Evolutionary conservation across 2,329 filamentous ascomycete species (phyloP), one percentile per base, ranked within the genome.

Genomic region (Mariannaea sp.): DNA sequence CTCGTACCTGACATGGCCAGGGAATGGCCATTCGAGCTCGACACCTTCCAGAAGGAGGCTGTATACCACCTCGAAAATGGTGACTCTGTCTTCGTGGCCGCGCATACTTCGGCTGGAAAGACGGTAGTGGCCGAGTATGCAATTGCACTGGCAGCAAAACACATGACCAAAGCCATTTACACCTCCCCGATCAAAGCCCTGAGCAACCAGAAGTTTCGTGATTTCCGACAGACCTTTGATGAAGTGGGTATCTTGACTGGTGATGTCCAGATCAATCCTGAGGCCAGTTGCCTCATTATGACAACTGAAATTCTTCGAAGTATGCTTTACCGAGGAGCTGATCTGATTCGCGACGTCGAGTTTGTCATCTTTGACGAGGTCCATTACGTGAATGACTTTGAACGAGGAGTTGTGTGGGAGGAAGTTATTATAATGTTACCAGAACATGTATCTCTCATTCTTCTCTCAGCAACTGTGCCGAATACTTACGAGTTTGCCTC

Each of bases 391-490:
- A 99, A 97, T 68, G 94, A 99, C 70, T 82, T 89, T 20, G 94
- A 97, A 71, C 84, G 94, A 73, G 94, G 94, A 67, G 94, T 99
- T 5, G 94, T 99, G 0, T 99, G 94, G 94, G 94, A 99, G 73
- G 94, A 99, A 73, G 94, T 99, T 65, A 99, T 99, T 68, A 99
- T 99, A 67, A 97, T 99, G 94, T 80, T 99, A 49, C 94, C 94
- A 0, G 92, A 96, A 70, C 94, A 99, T 73, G 91, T 99, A 32
- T 96, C 94, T 2, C 81, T 99, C 17, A 99, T 99, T 62, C 78
- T 97, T 2, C 81, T 99, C 3, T 99, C 94, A 4, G 94, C 94
- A 1, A 99, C 94, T 1, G 94, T 99, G 1, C 94, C 94, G 2
- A 99, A 99, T 70, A 97, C 94, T 0, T 85, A 97, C 58, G 94